Conservation (phyloP, 148 eudicot genomes). For the Rhododendron henanense region DNA sequence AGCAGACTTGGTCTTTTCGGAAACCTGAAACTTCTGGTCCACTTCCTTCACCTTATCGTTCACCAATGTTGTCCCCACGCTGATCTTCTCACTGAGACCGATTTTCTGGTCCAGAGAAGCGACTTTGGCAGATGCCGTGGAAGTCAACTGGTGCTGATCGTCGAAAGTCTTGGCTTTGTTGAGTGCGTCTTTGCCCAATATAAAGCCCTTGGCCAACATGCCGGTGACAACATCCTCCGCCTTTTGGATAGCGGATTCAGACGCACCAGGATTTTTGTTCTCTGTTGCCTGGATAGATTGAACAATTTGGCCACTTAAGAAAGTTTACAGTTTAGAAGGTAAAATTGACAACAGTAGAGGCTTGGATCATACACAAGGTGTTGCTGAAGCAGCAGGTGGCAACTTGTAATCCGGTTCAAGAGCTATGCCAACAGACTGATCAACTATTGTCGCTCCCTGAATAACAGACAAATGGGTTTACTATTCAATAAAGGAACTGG, state of each 20-base stretch:
- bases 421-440: conserved; percentile 72
- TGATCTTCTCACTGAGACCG: conserved; percentile 70
- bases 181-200: conserved; percentile 79
- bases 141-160: conserved; percentile 66
- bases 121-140: conserved; percentile 80
- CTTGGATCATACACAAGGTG: conserved; percentile 41
- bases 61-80: conserved; percentile 64
- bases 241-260: conserved; percentile 61
- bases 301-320: neutral
- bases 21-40: conserved; percentile 44
- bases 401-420: conserved; percentile 74
- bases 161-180: conserved; percentile 81
- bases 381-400: conserved; percentile 43
- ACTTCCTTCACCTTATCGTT: conserved; percentile 83
- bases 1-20: conserved; percentile 82
- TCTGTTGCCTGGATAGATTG: conserved; percentile 33
- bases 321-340: neutral
- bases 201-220: conserved; percentile 91
- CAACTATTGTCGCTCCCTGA: conserved; percentile 96
- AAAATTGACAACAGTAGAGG: neutral
- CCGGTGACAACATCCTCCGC: conserved; percentile 89
- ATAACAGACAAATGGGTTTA: neutral
- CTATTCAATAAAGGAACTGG: neutral
- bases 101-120: conserved; percentile 83
- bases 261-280: conserved; percentile 29